Base-by-base conservation (phyloP, 192 early-diverging fungal species). In the Kickxella alabastrina region DNA sequence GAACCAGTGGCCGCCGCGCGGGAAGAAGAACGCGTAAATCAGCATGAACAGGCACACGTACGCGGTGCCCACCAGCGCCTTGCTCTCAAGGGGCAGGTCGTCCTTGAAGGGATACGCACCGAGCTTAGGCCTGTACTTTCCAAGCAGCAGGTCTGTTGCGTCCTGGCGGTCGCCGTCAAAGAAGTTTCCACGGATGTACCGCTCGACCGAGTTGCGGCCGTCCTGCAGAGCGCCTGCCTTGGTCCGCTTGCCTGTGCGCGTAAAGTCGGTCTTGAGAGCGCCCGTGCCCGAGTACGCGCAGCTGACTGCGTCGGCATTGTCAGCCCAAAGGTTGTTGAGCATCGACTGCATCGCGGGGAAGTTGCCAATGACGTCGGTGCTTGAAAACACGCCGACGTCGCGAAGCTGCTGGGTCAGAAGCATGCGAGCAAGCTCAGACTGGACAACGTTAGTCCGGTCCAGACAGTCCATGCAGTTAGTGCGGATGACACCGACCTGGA, bases 391-490 rank as follows among this genome's bases (percentile, higher is more conserved):
- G 29, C 79, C 81, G 9, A 85, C 49, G 15, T 85, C 80, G 6
- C 81, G 77, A 22, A 98, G 76, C 77, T 95, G 90, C 40, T 65
- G 53, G 29, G 80, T 81, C 43, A 99, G 76, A 1, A 87, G 64
- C 39, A 64, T 70, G 22, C 86, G 80, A 10, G 93, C 92, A 25
- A 99, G 68, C 27, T 93, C 87, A 21, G 86, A 88, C 62, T 99
- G 97, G 15, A 97, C 93, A 19, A 99, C 95, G 60, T 99, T 99
- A 24, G 97, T 99, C 56, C 97, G 86, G 62, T 99, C 97, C 28
- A 99, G 73, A 65, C 97, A 99, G 75, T 99, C 97, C 88, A 99
- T 96, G 71, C 97, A 99, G 68, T 99, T 99, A 2, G 94, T 87
- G 42, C 97, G 87, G 27, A 93, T 77, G 12, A 96, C 87, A 8